Percentiles rank a stretch among this genome's conserved stretches.
Conservation (phyloP, 179 eudicot genomes). For the Spergularia azorica region DNA sequence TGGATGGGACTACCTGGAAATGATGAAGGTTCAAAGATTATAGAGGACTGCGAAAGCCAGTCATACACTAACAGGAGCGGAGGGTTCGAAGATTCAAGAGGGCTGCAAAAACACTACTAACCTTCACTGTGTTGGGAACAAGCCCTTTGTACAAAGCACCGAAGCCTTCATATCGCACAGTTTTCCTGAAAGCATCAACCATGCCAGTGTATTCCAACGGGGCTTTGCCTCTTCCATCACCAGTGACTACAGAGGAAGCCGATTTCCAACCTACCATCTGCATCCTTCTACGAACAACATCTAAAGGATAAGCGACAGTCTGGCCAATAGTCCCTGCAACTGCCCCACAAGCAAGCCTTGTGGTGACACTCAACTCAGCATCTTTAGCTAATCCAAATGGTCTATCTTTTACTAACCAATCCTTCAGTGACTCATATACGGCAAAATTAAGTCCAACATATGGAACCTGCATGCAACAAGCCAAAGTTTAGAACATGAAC, state of each 20-base stretch:
- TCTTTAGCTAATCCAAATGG: constrained; percentile 69
- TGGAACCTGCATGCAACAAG: constrained; percentile 55
- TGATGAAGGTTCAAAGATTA: background rate
- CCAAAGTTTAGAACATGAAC: too few relatives aligned
- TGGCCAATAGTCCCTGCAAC: constrained; percentile 94
- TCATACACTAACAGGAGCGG: too few relatives aligned
- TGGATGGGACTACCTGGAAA: constrained; percentile 83
- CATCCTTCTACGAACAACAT: constrained; percentile 90
- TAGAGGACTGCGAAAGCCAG: too few relatives aligned
- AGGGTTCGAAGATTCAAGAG: too few relatives aligned
- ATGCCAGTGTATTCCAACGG: constrained; percentile 78
- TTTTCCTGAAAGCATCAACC: constrained; percentile 90
- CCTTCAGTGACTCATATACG: constrained; percentile 89
- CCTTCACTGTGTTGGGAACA: constrained; percentile 96
- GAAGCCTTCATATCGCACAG: constrained; percentile 78
- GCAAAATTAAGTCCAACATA: constrained; percentile 98
- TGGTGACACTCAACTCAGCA: constrained; percentile 67
- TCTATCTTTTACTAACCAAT: constrained; percentile 64
- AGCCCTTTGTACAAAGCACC: constrained; percentile 90
- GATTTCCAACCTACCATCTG: constrained; percentile 95
- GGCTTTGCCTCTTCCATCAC: constrained; percentile 62
- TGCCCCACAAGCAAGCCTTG: constrained; percentile 94
- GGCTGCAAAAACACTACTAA: constrained; percentile 7
- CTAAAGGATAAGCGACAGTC: constrained; percentile 92
- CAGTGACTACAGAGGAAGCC: constrained; percentile 70